phyloP scores from a whole-genome alignment of 2,329 filamentous ascomycete species.

The Trichophyton mentagrophytes region DNA sequence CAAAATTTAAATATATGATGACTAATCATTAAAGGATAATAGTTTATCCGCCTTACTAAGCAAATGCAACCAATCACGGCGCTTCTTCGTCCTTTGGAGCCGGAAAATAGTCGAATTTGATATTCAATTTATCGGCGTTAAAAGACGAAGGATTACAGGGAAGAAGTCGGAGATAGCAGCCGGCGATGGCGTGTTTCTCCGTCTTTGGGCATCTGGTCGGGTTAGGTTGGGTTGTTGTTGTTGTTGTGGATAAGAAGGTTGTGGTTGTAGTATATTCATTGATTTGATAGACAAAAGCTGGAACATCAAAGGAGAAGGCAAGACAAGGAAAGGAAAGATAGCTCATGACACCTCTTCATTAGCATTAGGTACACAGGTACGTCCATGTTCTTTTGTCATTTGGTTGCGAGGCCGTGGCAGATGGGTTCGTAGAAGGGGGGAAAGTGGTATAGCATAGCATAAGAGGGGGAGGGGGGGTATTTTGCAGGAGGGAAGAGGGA shows the following conservation, averaged over 20 bases:
- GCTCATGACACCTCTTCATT: slow-evolving; percentile 2
- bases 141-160: background rate
- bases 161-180: background rate
- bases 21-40: background rate
- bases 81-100: no score
- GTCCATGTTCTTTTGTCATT: slow-evolving; percentile 1
- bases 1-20: no score
- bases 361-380: slow-evolving; percentile 3
- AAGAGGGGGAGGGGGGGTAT: background rate
- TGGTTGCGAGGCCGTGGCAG: background rate
- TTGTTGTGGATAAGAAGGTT: background rate
- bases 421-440: background rate
- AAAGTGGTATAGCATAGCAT: background rate
- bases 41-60: background rate
- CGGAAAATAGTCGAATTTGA: background rate
- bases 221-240: background rate
- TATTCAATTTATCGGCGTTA: background rate
- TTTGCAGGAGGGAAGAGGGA: background rate
- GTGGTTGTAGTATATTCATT: background rate
- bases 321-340: background rate
- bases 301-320: background rate
- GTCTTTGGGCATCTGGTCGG: background rate
- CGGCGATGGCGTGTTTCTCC: background rate
- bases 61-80: background rate
- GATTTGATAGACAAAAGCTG: background rate